These are phyloP conservation scores for Neofusicoccum kwambonambiense DNA, from an alignment of 2,329 filamentous ascomycete genomes.

Conservation along the genomic window DNA sequence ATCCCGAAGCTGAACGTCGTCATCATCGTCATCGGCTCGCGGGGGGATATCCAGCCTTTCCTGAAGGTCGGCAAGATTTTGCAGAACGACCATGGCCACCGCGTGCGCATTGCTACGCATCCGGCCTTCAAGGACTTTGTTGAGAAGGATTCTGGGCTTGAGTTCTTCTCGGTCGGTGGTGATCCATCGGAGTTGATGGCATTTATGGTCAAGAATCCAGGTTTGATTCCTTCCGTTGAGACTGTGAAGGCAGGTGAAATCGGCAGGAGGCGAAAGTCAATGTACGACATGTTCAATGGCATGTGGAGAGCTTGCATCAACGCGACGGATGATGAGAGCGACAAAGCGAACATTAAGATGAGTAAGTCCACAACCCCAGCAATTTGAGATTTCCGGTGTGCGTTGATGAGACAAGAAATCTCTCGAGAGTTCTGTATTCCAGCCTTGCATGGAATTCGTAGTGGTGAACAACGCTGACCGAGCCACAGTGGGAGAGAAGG, in stretches of 20 bases:
- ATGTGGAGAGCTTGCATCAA: constrained; percentile 80
- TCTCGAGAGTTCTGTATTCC: no score
- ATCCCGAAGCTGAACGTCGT: constrained; percentile 70
- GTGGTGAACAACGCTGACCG: neutral
- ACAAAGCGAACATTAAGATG: constrained; percentile 60
- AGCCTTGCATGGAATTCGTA: constrained; percentile 27
- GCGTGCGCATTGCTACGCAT: constrained; percentile 76
- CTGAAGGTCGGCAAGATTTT: constrained; percentile 71
- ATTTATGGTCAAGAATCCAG: constrained; percentile 84
- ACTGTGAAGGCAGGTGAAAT: constrained; percentile 74
- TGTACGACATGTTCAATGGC: constrained; percentile 80
- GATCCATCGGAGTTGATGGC: constrained; percentile 81
- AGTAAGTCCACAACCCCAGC: constrained; percentile 31
- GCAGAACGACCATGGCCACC: constrained; percentile 68
- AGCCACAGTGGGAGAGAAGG: constrained; percentile 53
- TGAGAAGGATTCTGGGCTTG: constrained; percentile 67
- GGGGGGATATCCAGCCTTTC: constrained; percentile 80
- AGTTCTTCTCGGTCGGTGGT: constrained; percentile 79
- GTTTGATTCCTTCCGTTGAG: constrained; percentile 71
- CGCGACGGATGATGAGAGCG: constrained; percentile 66
- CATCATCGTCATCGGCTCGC: constrained; percentile 78
- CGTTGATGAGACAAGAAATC: no score
- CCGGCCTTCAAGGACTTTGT: constrained; percentile 75
- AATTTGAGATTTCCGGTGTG: no score
- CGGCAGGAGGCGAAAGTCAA: constrained; percentile 62